Evolutionary conservation across 768 basidiomycete genomes (phyloP), one percentile per base, ranked within the genome.

Genomic region (Tephrocybe sp.): DNA sequence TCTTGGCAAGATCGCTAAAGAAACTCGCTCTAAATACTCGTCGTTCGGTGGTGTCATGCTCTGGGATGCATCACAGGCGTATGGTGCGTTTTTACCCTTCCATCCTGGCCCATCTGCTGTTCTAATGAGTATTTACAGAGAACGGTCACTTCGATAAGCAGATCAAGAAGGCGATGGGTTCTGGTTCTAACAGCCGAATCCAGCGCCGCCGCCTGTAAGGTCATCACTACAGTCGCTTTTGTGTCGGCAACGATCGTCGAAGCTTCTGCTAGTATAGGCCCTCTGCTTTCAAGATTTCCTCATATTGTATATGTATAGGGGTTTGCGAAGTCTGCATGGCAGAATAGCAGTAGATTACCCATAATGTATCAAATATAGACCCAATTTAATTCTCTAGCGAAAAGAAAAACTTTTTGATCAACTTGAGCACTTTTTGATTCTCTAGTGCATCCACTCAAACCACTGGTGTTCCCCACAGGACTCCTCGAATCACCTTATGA

Each of bases 11-110:
- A 74, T 80, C 39, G 72, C 74, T 2, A 58, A 63, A 42, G 56
- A 68, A 39, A 78, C 74, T 9, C 71, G 73, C 24, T 59, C 69
- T 30, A 64, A 73, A 47, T 83, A 71, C 57, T 77, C 79, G 5
- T 79, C 79, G 15, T 82, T 83, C 58, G 81, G 80, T 17, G 81
- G 81, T 36, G 65, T 79, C 28, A 70, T 74, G 73, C 60, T 74
- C n/a, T 73, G 72, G 73, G 72, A 72, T 49, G 69, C 63, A 15
- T 73, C 71, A 8, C 73, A 73, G 44, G 73, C 71, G 8, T 71
- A 66, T 51, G 78, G 73, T 72, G 52, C 30, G 46, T 23, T 4
- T 30, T 53, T 12, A 21, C 14, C 71, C 69, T 12, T 30, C 12
- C 28, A 36, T 36, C 8, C 15, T 36, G 34, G 6, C 34, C 34